Evolutionary conservation across 345 rosid genomes (phyloP).

Genomic region (Eucalyptus shirleyi): DNA sequence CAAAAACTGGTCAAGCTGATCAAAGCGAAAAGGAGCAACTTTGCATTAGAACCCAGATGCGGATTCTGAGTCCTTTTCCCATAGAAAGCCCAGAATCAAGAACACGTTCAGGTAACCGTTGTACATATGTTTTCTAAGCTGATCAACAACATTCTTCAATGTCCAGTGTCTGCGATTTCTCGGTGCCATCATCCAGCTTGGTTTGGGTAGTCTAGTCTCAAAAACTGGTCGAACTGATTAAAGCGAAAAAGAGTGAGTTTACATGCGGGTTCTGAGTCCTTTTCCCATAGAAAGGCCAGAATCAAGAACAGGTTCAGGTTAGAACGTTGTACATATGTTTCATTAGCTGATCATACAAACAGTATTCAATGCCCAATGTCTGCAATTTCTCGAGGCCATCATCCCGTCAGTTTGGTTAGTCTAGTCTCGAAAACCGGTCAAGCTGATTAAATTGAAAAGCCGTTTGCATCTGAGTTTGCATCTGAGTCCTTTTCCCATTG

Average conservation of each 20-base stretch:
- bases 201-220: not conserved
- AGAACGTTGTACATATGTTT: not conserved
- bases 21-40: not conserved
- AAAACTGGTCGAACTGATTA: not conserved
- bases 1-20: not conserved
- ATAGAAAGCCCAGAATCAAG: not conserved
- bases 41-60: not conserved
- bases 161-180: not conserved
- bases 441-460: not conserved
- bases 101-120: not conserved
- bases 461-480: too few relatives aligned
- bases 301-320: not conserved
- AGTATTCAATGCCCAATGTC: not conserved
- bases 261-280: conserved; percentile 22
- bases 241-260: accelerated
- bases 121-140: not conserved
- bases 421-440: not conserved
- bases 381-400: not conserved
- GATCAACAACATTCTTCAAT: not conserved
- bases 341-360: not conserved
- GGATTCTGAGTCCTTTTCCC: conserved; percentile 45
- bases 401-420: not conserved
- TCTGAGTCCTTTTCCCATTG: conserved; percentile 39
- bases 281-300: conserved; percentile 19
- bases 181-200: not conserved